Percentiles rank a stretch among this genome's conserved stretches.
Conservation (phyloP, 179 eudicot genomes). For the Beta macrorhiza region DNA sequence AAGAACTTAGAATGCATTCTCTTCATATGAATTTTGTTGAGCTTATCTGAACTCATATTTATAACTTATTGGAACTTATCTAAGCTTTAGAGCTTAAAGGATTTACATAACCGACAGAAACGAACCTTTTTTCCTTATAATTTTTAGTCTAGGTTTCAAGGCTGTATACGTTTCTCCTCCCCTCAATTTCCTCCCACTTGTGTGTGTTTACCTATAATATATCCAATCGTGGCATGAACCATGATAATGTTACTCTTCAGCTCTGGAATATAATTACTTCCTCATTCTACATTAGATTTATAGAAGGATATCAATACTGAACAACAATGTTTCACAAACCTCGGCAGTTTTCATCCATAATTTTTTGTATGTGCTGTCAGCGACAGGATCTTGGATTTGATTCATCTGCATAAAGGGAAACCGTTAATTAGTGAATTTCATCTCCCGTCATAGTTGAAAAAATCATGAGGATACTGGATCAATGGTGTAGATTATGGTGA, state of each 20-base stretch:
- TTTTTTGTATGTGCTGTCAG: constrained; percentile 73
- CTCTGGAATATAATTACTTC: neutral
- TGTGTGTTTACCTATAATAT: neutral
- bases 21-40: too few species aligned
- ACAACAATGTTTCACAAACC: constrained; percentile 40
- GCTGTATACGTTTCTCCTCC: neutral
- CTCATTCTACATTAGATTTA: neutral
- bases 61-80: too few species aligned
- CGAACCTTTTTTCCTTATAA: too few species aligned
- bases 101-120: neutral
- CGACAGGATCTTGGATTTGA: constrained; percentile 79
- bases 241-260: neutral
- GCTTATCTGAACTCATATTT: too few species aligned
- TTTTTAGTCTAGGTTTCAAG: neutral
- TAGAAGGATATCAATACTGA: neutral
- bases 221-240: neutral
- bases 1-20: too few species aligned
- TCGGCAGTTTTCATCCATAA: constrained; percentile 94
- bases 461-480: neutral
- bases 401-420: constrained; percentile 47
- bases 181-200: neutral
- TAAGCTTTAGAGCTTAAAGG: neutral
- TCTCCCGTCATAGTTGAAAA: neutral
- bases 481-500: constrained; percentile 1
- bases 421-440: neutral